A percentile compares a stretch with the other conserved stretches of the same genome.
These are phyloP conservation scores for Diplodia corticola DNA, from an alignment of 2,329 filamentous ascomycete species.

Conservation along the genomic window DNA sequence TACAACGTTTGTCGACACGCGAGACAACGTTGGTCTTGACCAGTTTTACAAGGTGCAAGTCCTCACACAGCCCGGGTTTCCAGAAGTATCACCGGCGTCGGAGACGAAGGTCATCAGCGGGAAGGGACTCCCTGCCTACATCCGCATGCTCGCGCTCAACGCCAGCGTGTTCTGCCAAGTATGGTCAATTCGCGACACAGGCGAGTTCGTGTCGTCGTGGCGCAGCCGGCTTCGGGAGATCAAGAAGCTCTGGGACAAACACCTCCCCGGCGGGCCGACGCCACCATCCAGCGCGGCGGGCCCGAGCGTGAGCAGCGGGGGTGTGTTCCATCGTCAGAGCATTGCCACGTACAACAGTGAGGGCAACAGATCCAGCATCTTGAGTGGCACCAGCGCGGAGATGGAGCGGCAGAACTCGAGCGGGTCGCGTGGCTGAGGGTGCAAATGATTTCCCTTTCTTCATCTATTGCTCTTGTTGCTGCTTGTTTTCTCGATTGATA, in stretches of 20 bases:
- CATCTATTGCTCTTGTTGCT: background rate
- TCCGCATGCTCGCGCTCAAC: constrained; percentile 86
- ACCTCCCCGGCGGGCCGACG: constrained; percentile 35
- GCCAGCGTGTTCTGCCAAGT: constrained; percentile 90
- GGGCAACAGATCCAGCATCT: constrained; percentile 40
- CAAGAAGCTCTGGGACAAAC: constrained; percentile 72
- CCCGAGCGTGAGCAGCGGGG: constrained; percentile 33
- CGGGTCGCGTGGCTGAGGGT: constrained; percentile 10
- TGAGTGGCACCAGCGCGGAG: constrained; percentile 29
- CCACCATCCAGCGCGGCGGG: constrained; percentile 33
- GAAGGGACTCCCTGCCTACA: constrained; percentile 78
- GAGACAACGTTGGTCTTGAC: constrained; percentile 43
- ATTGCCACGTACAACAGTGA: constrained; percentile 39
- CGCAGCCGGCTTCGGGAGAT: constrained; percentile 83
- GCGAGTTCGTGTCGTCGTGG: constrained; percentile 88
- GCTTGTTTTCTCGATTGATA: constrained; percentile 19
- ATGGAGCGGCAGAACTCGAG: constrained; percentile 24
- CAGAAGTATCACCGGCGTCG: constrained; percentile 85
- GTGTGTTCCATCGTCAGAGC: constrained; percentile 38
- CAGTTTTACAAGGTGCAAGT: constrained; percentile 87
- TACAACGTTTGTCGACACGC: constrained; percentile 63
- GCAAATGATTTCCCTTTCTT: background rate
- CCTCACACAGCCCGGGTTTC: constrained; percentile 84
- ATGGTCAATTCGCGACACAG: constrained; percentile 76
- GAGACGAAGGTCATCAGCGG: constrained; percentile 87